Conservation (phyloP, 345 rosid species). For the Arabidopsis suecica region DNA sequence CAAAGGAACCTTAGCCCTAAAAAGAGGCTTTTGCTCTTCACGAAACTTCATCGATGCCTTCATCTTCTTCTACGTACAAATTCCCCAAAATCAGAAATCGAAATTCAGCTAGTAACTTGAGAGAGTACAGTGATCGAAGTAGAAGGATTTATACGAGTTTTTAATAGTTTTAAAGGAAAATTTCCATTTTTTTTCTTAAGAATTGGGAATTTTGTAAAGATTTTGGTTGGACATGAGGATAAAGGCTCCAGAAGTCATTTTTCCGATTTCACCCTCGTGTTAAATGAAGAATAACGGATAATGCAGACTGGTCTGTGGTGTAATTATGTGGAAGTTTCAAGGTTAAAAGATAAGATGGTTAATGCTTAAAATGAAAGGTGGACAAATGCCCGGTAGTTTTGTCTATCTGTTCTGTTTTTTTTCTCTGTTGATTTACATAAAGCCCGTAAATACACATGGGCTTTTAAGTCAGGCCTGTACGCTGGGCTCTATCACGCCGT, state of each 20-base stretch:
- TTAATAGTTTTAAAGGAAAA: background rate
- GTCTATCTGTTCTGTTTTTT: constrained; percentile 9
- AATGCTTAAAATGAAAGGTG: constrained; percentile 26
- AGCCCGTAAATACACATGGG: background rate
- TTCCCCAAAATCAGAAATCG: background rate
- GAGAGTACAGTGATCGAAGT: constrained; percentile 20
- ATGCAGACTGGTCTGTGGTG: constrained; percentile 21
- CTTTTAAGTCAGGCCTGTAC: background rate
- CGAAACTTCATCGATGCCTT: constrained; percentile 95
- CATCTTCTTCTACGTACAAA: constrained; percentile 48
- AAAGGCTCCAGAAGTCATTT: background rate
- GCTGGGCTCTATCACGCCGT: background rate
- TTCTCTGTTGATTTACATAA: background rate
- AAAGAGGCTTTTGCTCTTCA: constrained; percentile 79
- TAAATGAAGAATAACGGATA: constrained; percentile 5
- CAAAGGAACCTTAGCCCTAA: constrained; percentile 84
- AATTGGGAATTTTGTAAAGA: background rate
- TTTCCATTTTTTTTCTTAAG: background rate
- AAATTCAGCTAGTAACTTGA: background rate
- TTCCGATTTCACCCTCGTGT: constrained; percentile 29
- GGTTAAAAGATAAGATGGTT: constrained; percentile 17
- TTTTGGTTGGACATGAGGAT: constrained; percentile 20
- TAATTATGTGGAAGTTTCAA: constrained; percentile 20
- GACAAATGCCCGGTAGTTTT: constrained; percentile 4
- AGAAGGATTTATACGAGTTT: background rate